Conservation (phyloP, 352 stramenopile species). For the Globisporangium barbulae region DNA sequence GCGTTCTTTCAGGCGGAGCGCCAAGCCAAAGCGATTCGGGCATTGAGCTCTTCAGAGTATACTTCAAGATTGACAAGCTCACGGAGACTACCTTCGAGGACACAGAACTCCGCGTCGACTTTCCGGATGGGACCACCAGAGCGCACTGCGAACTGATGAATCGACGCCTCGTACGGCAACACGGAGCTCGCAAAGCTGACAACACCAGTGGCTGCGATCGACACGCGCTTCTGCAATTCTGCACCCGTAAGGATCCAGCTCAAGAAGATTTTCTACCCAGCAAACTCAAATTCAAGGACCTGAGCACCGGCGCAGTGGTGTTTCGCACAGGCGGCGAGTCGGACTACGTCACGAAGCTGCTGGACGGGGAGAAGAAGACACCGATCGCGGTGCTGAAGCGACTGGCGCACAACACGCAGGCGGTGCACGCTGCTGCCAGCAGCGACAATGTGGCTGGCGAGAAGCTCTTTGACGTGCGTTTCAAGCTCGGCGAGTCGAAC, state of each 20-base stretch:
- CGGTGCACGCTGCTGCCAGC: neutral
- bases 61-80: neutral
- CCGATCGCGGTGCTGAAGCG: constrained; percentile 3
- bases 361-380: neutral
- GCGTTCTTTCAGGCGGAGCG: neutral
- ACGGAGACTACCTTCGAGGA: neutral
- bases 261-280: neutral
- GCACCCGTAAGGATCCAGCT: neutral
- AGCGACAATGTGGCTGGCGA: neutral
- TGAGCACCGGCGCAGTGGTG: neutral
- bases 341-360: neutral
- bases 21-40: neutral
- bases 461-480: constrained; percentile 1
- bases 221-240: neutral
- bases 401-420: neutral
- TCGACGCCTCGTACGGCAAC: constrained; percentile 1
- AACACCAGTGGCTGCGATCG: neutral
- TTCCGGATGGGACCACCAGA: neutral
- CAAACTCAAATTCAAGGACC: constrained; percentile 2
- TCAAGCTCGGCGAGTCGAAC: constrained; percentile 2
- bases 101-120: constrained; percentile 4
- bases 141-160: constrained; percentile 1
- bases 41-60: constrained; percentile 4
- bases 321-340: neutral
- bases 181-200: neutral